Base-by-base conservation (phyloP, 495 filamentous ascomycete species). In the Copromyces sp. region DNA sequence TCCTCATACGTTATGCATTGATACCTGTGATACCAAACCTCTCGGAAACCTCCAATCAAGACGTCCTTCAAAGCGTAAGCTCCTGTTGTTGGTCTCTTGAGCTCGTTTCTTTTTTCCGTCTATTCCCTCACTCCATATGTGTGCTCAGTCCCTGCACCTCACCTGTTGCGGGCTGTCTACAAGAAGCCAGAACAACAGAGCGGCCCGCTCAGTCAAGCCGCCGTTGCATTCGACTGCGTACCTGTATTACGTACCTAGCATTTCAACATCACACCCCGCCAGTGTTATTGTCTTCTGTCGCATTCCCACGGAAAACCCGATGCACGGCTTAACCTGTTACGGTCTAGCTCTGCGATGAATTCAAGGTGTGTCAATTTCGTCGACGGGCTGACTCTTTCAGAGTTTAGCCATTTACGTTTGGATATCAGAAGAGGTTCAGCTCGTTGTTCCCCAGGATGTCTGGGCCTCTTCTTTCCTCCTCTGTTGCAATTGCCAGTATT, bases 11-110 rank as follows among this genome's bases (percentile, higher is more conserved):
- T 75, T 72, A 77, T 80, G 79, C 78, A 79, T 79, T 80, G 76
- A 71, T 78, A 78, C 76, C 79, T 76, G 78, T 79, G 74, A 71
- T 71, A 79, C 79, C 79, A 77, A 72, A 77, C 76, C 68, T 69
- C 37, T n/a, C 70, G 12, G n/a, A 9, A 3, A 68, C 70, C 40
- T 32, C 75, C 78, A 75, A 79, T 76, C 73, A 75, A 65, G 20
- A 45, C 35, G 7, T 6, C 29, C 44, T 72, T 69, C 32, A 68
- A 45, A 39, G 61, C 37, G 24, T 39, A 59, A 61, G 47, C 39
- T 42, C 42, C 39, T 70, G 71, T 73, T 71, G 73, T 78, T 79
- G 75, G 69, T 74, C 75, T 73, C 70, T 44, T 40, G 17, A 24
- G n/a, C 35, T 39, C 68, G 61, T 69, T 65, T 59, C 68, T 35